phyloP scores from a whole-genome alignment of 345 rosid species.

The Noccaea caerulescens region DNA sequence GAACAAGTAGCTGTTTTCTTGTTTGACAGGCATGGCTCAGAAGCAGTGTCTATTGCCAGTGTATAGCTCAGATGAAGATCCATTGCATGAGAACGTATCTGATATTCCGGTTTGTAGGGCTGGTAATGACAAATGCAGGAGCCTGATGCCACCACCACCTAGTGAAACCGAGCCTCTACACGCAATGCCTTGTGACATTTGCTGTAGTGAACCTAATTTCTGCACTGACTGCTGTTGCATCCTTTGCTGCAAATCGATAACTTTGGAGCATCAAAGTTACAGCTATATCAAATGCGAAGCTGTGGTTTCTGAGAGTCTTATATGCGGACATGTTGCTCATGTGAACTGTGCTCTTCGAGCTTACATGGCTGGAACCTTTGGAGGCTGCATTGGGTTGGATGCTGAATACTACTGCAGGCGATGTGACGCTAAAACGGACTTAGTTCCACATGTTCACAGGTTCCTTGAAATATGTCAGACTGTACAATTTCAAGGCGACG shows the following conservation, averaged over 20 bases:
- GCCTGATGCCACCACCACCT: conserved; percentile 45
- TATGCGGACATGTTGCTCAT: conserved; percentile 88
- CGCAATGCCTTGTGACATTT: conserved; percentile 74
- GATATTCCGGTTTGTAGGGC: conserved; percentile 65
- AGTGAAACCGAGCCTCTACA: conserved; percentile 41
- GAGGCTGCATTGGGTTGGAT: conserved; percentile 88
- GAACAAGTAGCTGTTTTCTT: conserved; percentile 4
- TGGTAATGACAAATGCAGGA: conserved; percentile 64
- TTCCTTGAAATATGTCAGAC: conserved; percentile 62
- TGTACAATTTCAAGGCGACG: conserved; percentile 53
- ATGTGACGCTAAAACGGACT: conserved; percentile 72
- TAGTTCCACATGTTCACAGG: conserved; percentile 64
- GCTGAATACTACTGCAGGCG: conserved; percentile 86
- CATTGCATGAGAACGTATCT: conserved; percentile 40
- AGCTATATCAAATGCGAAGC: conserved; percentile 79
- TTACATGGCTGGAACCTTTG: conserved; percentile 85
- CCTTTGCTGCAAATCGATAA: conserved; percentile 68
- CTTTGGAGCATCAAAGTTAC: conserved; percentile 58
- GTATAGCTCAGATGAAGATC: conserved; percentile 48
- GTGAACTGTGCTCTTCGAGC: conserved; percentile 81
- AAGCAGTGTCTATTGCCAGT: conserved; percentile 30
- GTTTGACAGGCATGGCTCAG: conserved; percentile 42
- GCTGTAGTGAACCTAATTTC: conserved; percentile 74
- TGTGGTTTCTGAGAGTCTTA: conserved; percentile 49
- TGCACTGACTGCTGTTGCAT: conserved; percentile 87